A percentile compares a stretch with the other conserved stretches of the same genome.
Evolutionary conservation across 2,329 filamentous ascomycete genomes (phyloP).

Genomic region (Ascochyta lentis): DNA sequence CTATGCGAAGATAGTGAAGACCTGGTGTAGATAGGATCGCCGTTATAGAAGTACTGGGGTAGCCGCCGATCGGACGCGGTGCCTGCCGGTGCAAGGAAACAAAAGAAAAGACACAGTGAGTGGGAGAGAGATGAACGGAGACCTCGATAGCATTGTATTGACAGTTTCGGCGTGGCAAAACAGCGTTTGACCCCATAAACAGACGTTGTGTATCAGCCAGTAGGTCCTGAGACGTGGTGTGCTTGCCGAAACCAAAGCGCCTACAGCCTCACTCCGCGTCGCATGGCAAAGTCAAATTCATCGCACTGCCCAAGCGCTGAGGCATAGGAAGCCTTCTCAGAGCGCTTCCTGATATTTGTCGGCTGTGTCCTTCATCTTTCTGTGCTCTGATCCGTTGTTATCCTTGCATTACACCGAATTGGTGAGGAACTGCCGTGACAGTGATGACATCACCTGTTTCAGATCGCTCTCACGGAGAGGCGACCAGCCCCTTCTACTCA

Average conservation of each 20-base stretch:
- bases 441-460: slow-evolving; percentile 16
- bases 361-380: too few species aligned
- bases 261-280: not conserved
- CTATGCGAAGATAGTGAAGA: not conserved
- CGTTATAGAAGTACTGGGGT: not conserved
- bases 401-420: too few species aligned
- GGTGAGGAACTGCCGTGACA: not conserved
- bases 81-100: slow-evolving; percentile 1
- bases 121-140: not conserved
- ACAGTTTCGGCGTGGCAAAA: slow-evolving; percentile 1
- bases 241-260: slow-evolving; percentile 11
- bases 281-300: not conserved
- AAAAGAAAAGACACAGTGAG: not conserved
- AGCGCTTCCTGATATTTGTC: too few species aligned
- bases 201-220: slow-evolving; percentile 11
- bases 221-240: slow-evolving; percentile 11
- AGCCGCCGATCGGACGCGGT: slow-evolving; percentile 1
- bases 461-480: not conserved
- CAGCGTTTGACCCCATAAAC: slow-evolving; percentile 1
- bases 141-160: slow-evolving; percentile 4
- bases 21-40: not conserved
- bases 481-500: slow-evolving; percentile 1
- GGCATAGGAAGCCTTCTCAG: not conserved
- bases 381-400: too few species aligned
- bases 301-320: not conserved